Evolutionary conservation across 73 alveolate genomes (phyloP).

Genomic region (Paramecium caudatum): DNA sequence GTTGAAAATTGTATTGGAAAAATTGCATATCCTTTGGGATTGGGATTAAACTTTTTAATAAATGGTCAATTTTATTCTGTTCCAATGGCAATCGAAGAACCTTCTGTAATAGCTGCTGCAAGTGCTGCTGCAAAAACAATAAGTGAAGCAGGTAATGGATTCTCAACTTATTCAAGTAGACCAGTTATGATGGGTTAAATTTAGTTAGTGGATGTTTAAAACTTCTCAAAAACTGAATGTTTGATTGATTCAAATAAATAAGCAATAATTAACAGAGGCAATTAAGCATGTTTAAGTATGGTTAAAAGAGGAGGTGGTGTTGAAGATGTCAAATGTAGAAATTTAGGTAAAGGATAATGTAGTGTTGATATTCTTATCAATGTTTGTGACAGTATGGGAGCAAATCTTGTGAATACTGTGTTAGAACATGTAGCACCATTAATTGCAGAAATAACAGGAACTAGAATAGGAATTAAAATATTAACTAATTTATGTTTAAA

Average conservation of each 20-base stretch:
- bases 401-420: slow-evolving; percentile 94
- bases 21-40: slow-evolving; percentile 95
- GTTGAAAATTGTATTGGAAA: slow-evolving; percentile 98
- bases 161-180: slow-evolving; percentile 86
- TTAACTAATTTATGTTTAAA: slow-evolving; percentile 94
- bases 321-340: slow-evolving; percentile 85
- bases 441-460: slow-evolving; percentile 80
- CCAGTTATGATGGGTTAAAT: slow-evolving; percentile 97
- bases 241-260: slow-evolving; percentile 81
- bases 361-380: slow-evolving; percentile 91
- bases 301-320: slow-evolving; percentile 99
- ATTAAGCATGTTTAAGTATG: slow-evolving; percentile 94
- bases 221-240: slow-evolving; percentile 80
- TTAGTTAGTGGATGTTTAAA: slow-evolving; percentile 84
- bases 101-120: slow-evolving; percentile 99
- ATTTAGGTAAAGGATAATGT: slow-evolving; percentile 40
- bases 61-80: slow-evolving; percentile 91
- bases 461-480: slow-evolving; percentile 94
- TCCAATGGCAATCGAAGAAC: slow-evolving; percentile 99
- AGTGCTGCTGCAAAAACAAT: slow-evolving; percentile 95
- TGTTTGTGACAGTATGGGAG: slow-evolving; percentile 99
- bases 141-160: slow-evolving; percentile 94
- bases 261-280: slow-evolving; percentile 90
- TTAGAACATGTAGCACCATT: slow-evolving; percentile 94
- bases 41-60: slow-evolving; percentile 94